Base-by-base conservation (phyloP, 495 filamentous ascomycete genomes). In the Geopyxis carbonaria region DNA sequence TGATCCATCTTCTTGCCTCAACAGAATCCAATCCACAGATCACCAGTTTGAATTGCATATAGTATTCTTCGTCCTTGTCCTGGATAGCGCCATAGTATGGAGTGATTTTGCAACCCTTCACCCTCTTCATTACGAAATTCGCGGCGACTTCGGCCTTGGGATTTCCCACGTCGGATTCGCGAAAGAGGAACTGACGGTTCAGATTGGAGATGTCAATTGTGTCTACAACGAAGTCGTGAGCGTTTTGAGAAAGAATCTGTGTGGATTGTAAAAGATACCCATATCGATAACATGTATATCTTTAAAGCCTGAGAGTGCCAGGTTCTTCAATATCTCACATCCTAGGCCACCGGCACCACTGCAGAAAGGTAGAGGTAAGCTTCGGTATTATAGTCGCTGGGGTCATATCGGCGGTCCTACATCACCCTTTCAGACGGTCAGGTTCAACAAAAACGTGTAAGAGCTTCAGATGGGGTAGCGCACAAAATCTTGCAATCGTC, bases 281-380 rank as follows among this genome's bases (percentile, higher is more conserved):
- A 99, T 99, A 64, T 99, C 91, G 49, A 99, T 95, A 27, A 99
- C 87, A 64, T 95, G 84, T 43, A 99, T 93, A 56, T 94, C 69
- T 58, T 79, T 91, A 64, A 95, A 95, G 8, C 91, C 85, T 2
- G 86, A 93, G 2, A 94, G 67, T 21, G 91, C 89, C 7, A 99
- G 72, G 50, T 95, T 85, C 65, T 99, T 99, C 27, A 99, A 59
- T 34, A 99, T 86, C 58, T 99, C 91, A 50, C 91, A 99, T 43
- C 91, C 91, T 47, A 99, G 58, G 8, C 91, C 91, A 42, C 91
- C 91, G 45, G 91, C 91, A 29, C 91, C 91, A 42, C 81, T 93
- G 42, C 46, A n/a, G n/a, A n/a, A 21, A n/a, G 3, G 11, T 10
- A 34, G 14, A 19, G 18, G 31, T 34, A 34, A 34, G 31, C 31